A percentile compares a stretch with the other conserved stretches of the same genome.
phyloP scores from a whole-genome alignment of 306 rosid species.

The Begonia fuchsioides region DNA sequence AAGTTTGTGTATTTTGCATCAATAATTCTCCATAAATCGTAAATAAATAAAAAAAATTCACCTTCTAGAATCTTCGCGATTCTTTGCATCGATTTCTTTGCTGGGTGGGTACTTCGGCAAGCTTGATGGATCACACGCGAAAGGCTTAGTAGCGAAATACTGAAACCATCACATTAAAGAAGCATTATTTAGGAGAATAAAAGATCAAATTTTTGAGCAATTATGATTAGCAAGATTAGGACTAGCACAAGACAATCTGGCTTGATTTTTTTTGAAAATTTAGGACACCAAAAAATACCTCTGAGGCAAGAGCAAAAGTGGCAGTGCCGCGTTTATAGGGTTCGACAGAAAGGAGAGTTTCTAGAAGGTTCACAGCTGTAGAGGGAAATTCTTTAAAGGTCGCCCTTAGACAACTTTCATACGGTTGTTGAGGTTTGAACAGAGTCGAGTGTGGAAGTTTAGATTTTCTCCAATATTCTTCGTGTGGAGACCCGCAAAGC shows the following conservation, averaged over 20 bases:
- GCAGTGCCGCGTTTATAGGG: slow-evolving; percentile 93
- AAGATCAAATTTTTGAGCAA: background rate
- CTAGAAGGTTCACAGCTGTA: slow-evolving; percentile 37
- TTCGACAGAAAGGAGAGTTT: slow-evolving; percentile 78
- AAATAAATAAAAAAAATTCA: slow-evolving; percentile 30
- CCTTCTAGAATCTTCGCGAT: slow-evolving; percentile 84
- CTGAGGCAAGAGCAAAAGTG: slow-evolving; percentile 74
- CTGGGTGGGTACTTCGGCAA: slow-evolving; percentile 83
- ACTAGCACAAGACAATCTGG: too few species aligned
- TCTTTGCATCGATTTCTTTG: slow-evolving; percentile 94
- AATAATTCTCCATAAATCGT: too few species aligned
- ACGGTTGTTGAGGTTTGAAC: slow-evolving; percentile 90
- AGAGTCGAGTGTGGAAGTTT: slow-evolving; percentile 90
- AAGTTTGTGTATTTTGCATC: too few species aligned
- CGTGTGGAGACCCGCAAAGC: slow-evolving; percentile 96
- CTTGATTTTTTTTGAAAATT: too few species aligned
- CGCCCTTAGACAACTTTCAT: slow-evolving; percentile 54
- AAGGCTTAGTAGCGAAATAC: slow-evolving; percentile 84
- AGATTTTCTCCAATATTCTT: slow-evolving; percentile 90
- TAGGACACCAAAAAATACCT: slow-evolving; percentile 24
- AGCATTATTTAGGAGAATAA: slow-evolving; percentile 4
- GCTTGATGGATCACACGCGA: slow-evolving; percentile 94
- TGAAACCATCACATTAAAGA: slow-evolving; percentile 27
- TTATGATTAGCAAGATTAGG: too few species aligned
- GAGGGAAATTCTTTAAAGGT: slow-evolving; percentile 72